Evolutionary conservation across 2,329 filamentous ascomycete species (phyloP).

Genomic region (Paraconiothyrium sp.): DNA sequence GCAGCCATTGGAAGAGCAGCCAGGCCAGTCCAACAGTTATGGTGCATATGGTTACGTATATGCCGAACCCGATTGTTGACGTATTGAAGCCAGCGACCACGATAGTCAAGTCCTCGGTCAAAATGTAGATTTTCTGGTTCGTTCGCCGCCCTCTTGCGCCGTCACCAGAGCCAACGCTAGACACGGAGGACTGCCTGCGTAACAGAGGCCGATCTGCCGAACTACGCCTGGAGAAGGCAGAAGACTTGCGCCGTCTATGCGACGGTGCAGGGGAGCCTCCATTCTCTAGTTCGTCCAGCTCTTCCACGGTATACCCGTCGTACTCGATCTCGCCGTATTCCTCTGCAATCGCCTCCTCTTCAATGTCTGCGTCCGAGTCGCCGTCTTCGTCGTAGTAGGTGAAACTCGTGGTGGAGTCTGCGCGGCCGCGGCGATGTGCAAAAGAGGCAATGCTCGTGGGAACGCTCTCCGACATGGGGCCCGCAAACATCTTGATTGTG

Average conservation of each 20-base stretch:
- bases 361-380: conserved; percentile 54
- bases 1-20: conserved; percentile 88
- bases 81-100: conserved; percentile 92
- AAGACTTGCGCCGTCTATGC: conserved; percentile 66
- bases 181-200: conserved; percentile 74
- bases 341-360: conserved; percentile 45
- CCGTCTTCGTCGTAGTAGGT: conserved; percentile 83
- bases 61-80: conserved; percentile 71
- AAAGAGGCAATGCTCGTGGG: conserved; percentile 94
- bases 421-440: conserved; percentile 79
- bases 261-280: conserved; percentile 36
- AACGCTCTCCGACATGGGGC: conserved; percentile 94
- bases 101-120: conserved; percentile 92
- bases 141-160: conserved; percentile 68
- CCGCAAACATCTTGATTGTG: conserved; percentile 75
- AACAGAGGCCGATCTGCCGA: conserved; percentile 70
- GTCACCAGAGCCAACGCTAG: conserved; percentile 71
- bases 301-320: conserved; percentile 51
- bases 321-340: conserved; percentile 46
- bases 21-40: conserved; percentile 80
- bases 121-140: conserved; percentile 92
- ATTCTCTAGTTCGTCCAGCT: conserved; percentile 61
- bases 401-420: conserved; percentile 89
- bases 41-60: conserved; percentile 77
- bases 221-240: conserved; percentile 68